Base-by-base conservation (phyloP, 2,329 filamentous ascomycete species). In the Lachnellula suecica region DNA sequence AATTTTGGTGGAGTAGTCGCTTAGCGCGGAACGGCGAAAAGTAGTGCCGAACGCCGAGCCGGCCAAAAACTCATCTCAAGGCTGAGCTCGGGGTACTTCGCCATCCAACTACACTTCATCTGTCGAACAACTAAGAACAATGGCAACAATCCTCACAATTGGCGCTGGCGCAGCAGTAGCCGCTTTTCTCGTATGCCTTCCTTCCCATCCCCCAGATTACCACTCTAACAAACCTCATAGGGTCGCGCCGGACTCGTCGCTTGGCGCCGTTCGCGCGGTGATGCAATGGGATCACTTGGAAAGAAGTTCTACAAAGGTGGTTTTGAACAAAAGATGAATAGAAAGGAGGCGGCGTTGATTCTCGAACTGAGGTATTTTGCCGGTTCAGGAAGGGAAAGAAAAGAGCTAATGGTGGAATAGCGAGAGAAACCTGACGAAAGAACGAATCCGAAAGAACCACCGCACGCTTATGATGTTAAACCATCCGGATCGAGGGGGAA, bases 231-330 rank as follows among this genome's bases (percentile, higher is more conserved):
- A 52, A 63, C 53, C 42, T 31, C 19, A 37, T 66, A 97, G 91
- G 93, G 94, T 61, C 90, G 94, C 68, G 93, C 94, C 55, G 93
- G 92, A 65, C 82, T 96, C 35, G 88, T 97, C 66, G 94, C 94
- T 63, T 83, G 92, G 71, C 85, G 92, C 59, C 84, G 90, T 66
- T 96, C 88, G 54, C 82, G 88, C 57, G 88, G 89, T 58, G 87
- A 87, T 54, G 74, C 74, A n/a, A n/a, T n/a, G 59, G 88, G 88
- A 60, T 86, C 88, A 31, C 76, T 96, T 63, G 94, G 94, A 64
- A 91, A 92, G 72, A 85, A 91, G 38, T 99, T 91, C 69, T 97
- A 97, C 81, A 99, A 97, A 74, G 94, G 94, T 62, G 94, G 94
- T n/a, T 99, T 99, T 69, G 94, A 99, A 76, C 79, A 85, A 55